Percentiles rank a stretch among this genome's conserved stretches.
Conservation (phyloP, 306 rosid species). For the Rubus idaeus region DNA sequence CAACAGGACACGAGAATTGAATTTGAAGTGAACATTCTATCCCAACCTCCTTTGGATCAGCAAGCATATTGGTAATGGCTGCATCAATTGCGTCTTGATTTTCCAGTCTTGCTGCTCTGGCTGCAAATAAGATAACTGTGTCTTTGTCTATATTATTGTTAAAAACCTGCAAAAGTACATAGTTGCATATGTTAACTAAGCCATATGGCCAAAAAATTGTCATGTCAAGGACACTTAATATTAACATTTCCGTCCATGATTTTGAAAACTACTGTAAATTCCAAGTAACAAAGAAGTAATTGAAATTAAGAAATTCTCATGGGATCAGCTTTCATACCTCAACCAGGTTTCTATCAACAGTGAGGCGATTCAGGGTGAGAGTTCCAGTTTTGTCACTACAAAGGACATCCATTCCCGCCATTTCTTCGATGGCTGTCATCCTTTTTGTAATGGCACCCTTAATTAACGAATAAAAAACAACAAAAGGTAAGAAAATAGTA, state of each 20-base stretch:
- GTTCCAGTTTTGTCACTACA: constrained; percentile 96
- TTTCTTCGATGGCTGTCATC: constrained; percentile 95
- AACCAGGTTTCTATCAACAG: constrained; percentile 67
- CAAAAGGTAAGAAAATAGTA: neutral
- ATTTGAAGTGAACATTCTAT: constrained; percentile 2
- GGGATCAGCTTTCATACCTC: constrained; percentile 48
- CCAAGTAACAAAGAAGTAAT: neutral
- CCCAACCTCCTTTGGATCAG: constrained; percentile 84
- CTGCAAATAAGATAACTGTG: constrained; percentile 64
- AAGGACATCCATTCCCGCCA: constrained; percentile 94
- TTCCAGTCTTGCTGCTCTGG: constrained; percentile 81
- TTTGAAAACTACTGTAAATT: neutral
- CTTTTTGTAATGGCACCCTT: constrained; percentile 91
- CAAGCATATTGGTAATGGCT: constrained; percentile 76
- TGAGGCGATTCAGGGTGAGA: constrained; percentile 78
- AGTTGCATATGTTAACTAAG: neutral
- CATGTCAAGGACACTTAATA: neutral
- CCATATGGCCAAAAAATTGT: neutral
- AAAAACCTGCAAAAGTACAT: constrained; percentile 53
- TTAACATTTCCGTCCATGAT: neutral
- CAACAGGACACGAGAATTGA: constrained; percentile 11
- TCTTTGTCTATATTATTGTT: constrained; percentile 68
- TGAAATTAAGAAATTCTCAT: constrained; percentile 1
- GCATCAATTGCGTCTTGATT: constrained; percentile 87
- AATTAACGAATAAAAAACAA: constrained; percentile 15